A percentile compares a stretch with the other conserved stretches of the same genome.
Conservation (phyloP, 352 stramenopile species). For the Phytophthora multivora region DNA sequence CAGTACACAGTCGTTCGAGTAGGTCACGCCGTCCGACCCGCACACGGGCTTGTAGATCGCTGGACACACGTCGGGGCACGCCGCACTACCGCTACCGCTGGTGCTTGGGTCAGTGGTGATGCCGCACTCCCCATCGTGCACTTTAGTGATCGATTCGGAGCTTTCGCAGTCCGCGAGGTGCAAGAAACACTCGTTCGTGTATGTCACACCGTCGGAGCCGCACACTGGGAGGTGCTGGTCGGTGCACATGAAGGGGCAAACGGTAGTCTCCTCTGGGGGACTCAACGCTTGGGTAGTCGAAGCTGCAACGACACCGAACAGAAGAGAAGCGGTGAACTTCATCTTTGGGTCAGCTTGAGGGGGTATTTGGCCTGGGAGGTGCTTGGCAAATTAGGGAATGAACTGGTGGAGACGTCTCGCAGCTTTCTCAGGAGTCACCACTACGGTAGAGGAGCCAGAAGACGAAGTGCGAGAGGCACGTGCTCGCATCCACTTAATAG, state of each 20-base stretch:
- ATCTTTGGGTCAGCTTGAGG: conserved; percentile 1
- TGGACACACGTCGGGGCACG: conserved; percentile 28
- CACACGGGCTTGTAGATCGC: conserved; percentile 51
- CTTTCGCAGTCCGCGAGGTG: conserved; percentile 19
- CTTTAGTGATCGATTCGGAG: conserved; percentile 6
- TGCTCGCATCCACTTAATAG: conserved; percentile 7
- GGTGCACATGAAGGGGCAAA: conserved; percentile 2
- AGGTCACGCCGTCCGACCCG: conserved; percentile 57
- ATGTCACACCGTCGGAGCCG: conserved; percentile 26
- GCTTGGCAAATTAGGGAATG: conserved; percentile 8
- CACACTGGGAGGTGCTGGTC: conserved; percentile 11
- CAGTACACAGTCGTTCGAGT: conserved; percentile 53
- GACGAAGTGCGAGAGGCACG: neutral
- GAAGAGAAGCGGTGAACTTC: conserved; percentile 6
- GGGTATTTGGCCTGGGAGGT: neutral
- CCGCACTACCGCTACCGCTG: neutral
- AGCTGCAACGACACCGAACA: conserved; percentile 3
- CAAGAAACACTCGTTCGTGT: conserved; percentile 25
- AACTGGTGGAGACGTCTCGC: no score
- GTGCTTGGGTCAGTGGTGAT: neutral
- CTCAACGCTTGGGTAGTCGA: neutral
- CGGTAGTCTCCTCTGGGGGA: neutral
- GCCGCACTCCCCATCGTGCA: conserved; percentile 10
- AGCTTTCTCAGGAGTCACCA: no score
- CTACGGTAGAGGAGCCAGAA: neutral